Conservation (phyloP, 2,329 filamentous ascomycete species). For the Purpureocillium lavendulum region DNA sequence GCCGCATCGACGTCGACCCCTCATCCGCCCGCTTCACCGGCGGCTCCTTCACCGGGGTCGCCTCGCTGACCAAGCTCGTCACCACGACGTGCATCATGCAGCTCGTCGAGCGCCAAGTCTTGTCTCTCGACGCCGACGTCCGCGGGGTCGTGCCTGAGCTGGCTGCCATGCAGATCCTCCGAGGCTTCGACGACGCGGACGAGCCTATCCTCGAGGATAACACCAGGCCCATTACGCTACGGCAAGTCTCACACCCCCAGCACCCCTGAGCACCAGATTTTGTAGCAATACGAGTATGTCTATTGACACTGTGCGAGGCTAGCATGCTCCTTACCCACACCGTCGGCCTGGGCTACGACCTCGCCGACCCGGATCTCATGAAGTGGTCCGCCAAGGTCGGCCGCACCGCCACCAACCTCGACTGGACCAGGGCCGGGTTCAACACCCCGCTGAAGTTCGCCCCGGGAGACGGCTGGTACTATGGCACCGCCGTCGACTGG, state of each 20-base stretch:
- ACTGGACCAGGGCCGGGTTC: constrained; percentile 27
- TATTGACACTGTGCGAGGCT: no score
- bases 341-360: constrained; percentile 35
- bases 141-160: constrained; percentile 25
- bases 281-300: no score
- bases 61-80: constrained; percentile 36
- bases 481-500: constrained; percentile 39
- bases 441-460: constrained; percentile 32
- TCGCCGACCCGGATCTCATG: constrained; percentile 26
- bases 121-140: constrained; percentile 28
- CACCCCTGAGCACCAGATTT: no score
- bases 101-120: constrained; percentile 24
- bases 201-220: constrained; percentile 29
- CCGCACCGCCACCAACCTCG: constrained; percentile 20
- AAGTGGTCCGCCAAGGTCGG: constrained; percentile 30
- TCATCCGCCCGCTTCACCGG: constrained; percentile 20
- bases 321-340: constrained; percentile 41
- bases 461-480: constrained; percentile 40
- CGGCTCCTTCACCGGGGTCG: constrained; percentile 26
- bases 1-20: constrained; percentile 21
- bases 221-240: constrained; percentile 26
- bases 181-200: constrained; percentile 24
- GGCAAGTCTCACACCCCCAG: constrained; percentile 14
- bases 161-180: constrained; percentile 22
- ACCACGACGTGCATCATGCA: constrained; percentile 29